Percentiles rank a stretch among this genome's conserved stretches.
phyloP scores from a whole-genome alignment of 345 rosid species.

The Eutrema japonicum region DNA sequence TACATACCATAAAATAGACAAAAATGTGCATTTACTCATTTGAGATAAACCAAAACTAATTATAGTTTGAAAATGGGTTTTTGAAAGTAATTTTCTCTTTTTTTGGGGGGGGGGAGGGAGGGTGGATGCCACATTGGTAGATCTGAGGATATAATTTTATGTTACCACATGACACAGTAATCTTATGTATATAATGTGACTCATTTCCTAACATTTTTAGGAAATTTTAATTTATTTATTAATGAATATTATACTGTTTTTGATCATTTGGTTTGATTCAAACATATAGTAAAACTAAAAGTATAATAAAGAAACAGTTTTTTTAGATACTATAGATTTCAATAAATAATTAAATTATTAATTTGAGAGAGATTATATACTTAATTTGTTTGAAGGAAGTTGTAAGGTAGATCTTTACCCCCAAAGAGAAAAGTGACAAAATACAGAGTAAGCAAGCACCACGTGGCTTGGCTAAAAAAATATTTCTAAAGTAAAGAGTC shows the following conservation, averaged over 20 bases:
- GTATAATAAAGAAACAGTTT: neutral
- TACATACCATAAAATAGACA: too few species aligned
- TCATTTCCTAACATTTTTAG: neutral
- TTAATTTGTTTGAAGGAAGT: neutral
- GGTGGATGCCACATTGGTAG: neutral
- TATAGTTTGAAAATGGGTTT: too few species aligned
- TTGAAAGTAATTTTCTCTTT: too few species aligned
- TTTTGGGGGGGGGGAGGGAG: too few species aligned
- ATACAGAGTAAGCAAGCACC: constrained; percentile 32
- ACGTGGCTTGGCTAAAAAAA: constrained; percentile 33
- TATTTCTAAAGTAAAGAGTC: neutral
- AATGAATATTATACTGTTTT: neutral
- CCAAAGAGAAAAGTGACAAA: neutral
- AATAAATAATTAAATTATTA: neutral
- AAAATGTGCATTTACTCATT: too few species aligned
- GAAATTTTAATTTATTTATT: neutral
- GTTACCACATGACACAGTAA: neutral
- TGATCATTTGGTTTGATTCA: neutral
- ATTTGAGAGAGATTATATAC: neutral
- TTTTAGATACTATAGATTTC: neutral
- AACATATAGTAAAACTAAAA: neutral
- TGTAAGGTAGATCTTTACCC: neutral
- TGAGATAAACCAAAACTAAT: too few species aligned
- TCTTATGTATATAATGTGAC: neutral
- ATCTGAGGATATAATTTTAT: neutral